Conservation (phyloP, 1,284 basidiomycete species). For the Ganoderma sp. region DNA sequence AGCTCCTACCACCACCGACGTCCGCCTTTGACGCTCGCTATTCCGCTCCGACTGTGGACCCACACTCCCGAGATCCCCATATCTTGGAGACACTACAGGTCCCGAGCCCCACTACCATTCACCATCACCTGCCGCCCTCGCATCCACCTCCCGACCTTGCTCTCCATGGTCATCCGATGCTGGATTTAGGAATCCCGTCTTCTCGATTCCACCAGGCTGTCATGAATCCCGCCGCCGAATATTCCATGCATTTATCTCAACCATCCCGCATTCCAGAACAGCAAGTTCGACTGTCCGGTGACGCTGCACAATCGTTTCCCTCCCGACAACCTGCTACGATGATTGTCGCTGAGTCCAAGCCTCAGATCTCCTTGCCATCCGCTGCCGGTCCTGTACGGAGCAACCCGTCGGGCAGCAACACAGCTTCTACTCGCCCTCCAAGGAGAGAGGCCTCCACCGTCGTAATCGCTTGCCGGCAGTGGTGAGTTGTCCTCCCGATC, state of each 20-base stretch:
- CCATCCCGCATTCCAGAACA: constrained; percentile 37
- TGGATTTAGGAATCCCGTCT: constrained; percentile 35
- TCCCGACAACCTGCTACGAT: constrained; percentile 35
- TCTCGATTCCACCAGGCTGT: constrained; percentile 35
- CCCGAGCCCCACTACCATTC: constrained; percentile 37
- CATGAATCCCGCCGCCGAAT: constrained; percentile 37
- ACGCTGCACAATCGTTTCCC: constrained; percentile 32
- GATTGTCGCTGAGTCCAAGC: constrained; percentile 34
- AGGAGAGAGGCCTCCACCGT: constrained; percentile 67
- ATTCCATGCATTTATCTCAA: constrained; percentile 41
- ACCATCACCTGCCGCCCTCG: constrained; percentile 35
- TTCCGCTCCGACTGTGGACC: constrained; percentile 32
- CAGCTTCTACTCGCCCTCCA: constrained; percentile 41
- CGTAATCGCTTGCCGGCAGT: constrained; percentile 57
- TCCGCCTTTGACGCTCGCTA: constrained; percentile 39
- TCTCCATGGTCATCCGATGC: constrained; percentile 38
- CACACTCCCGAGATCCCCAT: constrained; percentile 40
- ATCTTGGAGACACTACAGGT: constrained; percentile 41
- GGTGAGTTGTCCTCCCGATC: constrained; percentile 37
- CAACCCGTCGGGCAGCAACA: constrained; percentile 36
- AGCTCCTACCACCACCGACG: constrained; percentile 32
- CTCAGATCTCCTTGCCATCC: constrained; percentile 33
- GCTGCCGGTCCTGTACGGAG: constrained; percentile 28
- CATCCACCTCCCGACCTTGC: constrained; percentile 33
- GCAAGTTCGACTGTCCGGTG: constrained; percentile 36